Evolutionary conservation across 257 asterid genomes (phyloP).

Genomic region (Fraxinus quadrangulata): DNA sequence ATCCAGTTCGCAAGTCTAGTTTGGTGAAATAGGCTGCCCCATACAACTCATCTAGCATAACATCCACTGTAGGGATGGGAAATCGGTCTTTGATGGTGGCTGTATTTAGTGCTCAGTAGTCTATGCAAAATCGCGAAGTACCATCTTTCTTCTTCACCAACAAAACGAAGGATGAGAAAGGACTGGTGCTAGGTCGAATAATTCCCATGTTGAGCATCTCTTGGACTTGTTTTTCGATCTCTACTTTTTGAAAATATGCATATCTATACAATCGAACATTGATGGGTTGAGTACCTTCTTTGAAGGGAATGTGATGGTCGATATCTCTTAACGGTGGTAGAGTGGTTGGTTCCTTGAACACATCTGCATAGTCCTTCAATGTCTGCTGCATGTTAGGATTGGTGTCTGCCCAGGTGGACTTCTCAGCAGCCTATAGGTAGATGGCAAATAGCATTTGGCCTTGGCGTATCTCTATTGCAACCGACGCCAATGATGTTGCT

Average conservation of each 20-base stretch:
- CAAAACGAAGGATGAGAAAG: not conserved
- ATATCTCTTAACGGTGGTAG: not conserved
- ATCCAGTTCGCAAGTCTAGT: not conserved
- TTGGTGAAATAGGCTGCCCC: not conserved
- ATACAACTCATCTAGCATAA: not conserved
- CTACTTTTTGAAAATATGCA: not conserved
- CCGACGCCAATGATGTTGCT: not conserved
- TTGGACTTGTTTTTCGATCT: not conserved
- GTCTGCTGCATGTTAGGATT: not conserved
- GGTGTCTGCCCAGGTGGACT: not conserved
- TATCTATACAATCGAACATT: not conserved
- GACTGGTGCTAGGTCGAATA: not conserved
- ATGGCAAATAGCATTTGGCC: not conserved
- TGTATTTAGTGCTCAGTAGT: not conserved
- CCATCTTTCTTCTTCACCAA: not conserved
- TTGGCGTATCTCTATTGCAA: not conserved
- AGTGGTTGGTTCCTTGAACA: not conserved
- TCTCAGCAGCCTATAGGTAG: not conserved
- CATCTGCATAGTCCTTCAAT: not conserved
- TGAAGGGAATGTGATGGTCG: not conserved
- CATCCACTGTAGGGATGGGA: constrained; percentile 5
- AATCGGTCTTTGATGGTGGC: not conserved
- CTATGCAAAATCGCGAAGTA: not conserved
- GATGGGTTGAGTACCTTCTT: not conserved
- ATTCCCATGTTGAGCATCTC: not conserved